phyloP scores from a whole-genome alignment of 306 rosid species.

The Canavalia ensiformis region DNA sequence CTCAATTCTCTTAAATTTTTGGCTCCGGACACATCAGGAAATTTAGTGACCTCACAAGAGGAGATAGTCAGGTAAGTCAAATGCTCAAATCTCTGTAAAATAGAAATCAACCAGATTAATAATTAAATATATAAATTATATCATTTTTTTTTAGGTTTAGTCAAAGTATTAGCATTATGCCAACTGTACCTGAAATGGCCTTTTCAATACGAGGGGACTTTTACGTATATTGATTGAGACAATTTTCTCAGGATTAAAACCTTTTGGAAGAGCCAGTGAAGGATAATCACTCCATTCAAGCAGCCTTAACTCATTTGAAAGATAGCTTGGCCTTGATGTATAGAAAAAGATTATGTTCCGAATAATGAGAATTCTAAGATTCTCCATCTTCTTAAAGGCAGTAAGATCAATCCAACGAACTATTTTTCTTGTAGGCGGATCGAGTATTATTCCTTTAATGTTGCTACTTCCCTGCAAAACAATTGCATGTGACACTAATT shows the following conservation, averaged over 20 bases:
- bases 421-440: too few relatives aligned
- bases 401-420: neutral
- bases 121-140: neutral
- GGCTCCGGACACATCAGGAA: too few relatives aligned
- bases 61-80: too few relatives aligned
- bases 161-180: too few relatives aligned
- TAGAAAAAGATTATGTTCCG: neutral
- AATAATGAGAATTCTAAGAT: constrained; percentile 42
- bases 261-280: neutral
- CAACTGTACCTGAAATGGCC: constrained; percentile 8
- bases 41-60: too few relatives aligned
- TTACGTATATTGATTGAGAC: neutral
- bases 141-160: too few relatives aligned
- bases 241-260: neutral
- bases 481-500: neutral
- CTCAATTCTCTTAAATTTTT: too few relatives aligned
- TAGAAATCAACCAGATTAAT: neutral
- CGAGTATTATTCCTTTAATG: constrained; percentile 29
- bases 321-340: neutral
- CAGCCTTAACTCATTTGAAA: constrained; percentile 39
- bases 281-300: constrained; percentile 38
- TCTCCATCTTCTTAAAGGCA: constrained; percentile 10
- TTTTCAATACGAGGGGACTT: neutral
- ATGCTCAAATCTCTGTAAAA: neutral
- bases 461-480: constrained; percentile 14